phyloP scores from a whole-genome alignment of 2,329 filamentous ascomycete species.

The Fusarium begoniae region DNA sequence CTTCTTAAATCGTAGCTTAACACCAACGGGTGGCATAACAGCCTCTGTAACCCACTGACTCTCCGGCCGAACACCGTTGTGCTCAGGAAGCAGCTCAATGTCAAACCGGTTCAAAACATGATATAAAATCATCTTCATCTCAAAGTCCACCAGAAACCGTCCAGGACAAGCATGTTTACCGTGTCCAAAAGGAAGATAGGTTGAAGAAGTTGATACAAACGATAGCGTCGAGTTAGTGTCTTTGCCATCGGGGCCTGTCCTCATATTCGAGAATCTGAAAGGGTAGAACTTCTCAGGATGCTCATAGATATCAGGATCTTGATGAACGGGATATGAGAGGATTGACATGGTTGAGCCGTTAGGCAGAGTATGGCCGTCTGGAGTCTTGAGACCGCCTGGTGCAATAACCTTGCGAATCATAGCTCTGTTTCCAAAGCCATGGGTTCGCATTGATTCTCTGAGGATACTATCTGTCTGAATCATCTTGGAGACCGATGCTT shows the following conservation, averaged over 20 bases:
- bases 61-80: conserved; percentile 30
- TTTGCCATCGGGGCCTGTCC: conserved; percentile 24
- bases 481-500: conserved; percentile 50
- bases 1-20: conserved; percentile 26
- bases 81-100: conserved; percentile 30
- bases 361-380: conserved; percentile 45
- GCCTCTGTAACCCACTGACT: conserved; percentile 36
- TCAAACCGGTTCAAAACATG: conserved; percentile 32
- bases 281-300: conserved; percentile 52
- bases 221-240: background rate
- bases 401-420: conserved; percentile 43
- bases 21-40: conserved; percentile 32
- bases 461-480: conserved; percentile 52
- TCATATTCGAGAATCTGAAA: conserved; percentile 51
- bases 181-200: conserved; percentile 47
- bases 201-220: conserved; percentile 32
- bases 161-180: conserved; percentile 48
- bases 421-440: conserved; percentile 45
- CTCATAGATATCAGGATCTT: conserved; percentile 44
- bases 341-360: conserved; percentile 48
- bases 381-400: conserved; percentile 43
- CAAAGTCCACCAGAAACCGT: conserved; percentile 44
- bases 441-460: conserved; percentile 54
- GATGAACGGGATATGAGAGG: conserved; percentile 44
- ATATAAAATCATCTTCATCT: conserved; percentile 45